Percentiles rank a stretch among this genome's conserved stretches.
Evolutionary conservation across 306 rosid genomes (phyloP).

Genomic region (Aeschynomene evenia): DNA sequence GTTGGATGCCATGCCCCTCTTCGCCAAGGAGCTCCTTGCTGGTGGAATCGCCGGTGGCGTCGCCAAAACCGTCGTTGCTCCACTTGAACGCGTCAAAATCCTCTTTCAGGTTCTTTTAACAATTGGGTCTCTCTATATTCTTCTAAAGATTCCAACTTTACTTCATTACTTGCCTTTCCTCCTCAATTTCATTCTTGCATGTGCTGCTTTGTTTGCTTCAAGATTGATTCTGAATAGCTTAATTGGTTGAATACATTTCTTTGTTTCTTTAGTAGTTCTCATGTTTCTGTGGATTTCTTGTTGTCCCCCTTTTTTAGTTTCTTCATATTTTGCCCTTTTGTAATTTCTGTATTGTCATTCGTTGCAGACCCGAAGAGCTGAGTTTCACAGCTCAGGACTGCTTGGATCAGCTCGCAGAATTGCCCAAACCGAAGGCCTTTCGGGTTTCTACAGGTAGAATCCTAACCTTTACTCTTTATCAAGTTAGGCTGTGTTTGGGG

Average conservation of each 20-base stretch:
- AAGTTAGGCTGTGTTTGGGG: too few relatives aligned
- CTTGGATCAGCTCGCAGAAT: conserved; percentile 63
- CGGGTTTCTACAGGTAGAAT: conserved; percentile 82
- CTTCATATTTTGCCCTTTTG: too few relatives aligned
- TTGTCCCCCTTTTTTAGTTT: background rate
- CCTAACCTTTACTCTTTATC: background rate
- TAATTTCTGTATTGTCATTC: background rate
- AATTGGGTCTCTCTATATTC: background rate
- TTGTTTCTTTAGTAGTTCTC: background rate
- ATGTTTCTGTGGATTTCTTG: background rate
- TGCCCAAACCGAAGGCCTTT: conserved; percentile 70
- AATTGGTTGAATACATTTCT: background rate
- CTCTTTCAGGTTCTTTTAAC: conserved; percentile 66
- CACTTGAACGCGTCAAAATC: conserved; percentile 88
- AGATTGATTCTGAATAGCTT: background rate
- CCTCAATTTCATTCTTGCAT: background rate
- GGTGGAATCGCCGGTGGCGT: conserved; percentile 84
- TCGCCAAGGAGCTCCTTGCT: conserved; percentile 81
- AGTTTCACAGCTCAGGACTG: conserved; percentile 72
- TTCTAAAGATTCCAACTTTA: background rate
- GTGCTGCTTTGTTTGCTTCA: background rate
- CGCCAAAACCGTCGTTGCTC: conserved; percentile 82
- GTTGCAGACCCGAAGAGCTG: conserved; percentile 77
- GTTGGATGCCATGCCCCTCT: conserved; percentile 63
- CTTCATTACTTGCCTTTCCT: background rate